Percentiles rank a stretch among this genome's conserved stretches.
These are phyloP conservation scores for Aspergillus nanangensis DNA, from an alignment of 495 filamentous ascomycete species.

Conservation along the genomic window DNA sequence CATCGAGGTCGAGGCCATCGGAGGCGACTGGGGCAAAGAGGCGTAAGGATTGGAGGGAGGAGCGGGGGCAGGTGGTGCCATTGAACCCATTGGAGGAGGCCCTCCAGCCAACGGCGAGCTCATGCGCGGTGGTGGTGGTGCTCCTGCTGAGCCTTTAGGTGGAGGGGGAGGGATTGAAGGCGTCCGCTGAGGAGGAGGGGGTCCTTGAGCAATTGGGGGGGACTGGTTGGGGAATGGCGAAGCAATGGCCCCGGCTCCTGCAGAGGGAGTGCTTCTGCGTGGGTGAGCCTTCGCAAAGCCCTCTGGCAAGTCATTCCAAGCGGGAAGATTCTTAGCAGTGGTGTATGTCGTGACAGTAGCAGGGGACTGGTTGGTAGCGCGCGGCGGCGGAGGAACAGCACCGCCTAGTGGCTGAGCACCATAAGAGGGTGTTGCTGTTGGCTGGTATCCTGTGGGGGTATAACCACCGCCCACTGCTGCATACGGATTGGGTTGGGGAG, in stretches of 20 bases:
- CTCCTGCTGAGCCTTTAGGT: conserved; percentile 41
- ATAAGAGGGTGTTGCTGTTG: conserved; percentile 41
- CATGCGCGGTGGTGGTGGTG: conserved; percentile 50
- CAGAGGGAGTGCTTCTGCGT: conserved; percentile 66
- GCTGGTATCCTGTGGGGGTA: conserved; percentile 43
- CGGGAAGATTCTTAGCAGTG: conserved; percentile 61
- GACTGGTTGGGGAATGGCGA: conserved; percentile 67
- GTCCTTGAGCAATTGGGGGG: conserved; percentile 48
- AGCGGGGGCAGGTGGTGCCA: conserved; percentile 42
- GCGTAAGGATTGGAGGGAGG: conserved; percentile 69
- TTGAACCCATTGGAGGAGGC: conserved; percentile 28
- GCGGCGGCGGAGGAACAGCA: conserved; percentile 54
- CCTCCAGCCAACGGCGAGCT: conserved; percentile 39
- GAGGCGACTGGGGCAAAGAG: conserved; percentile 38
- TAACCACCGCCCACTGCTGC: conserved; percentile 38
- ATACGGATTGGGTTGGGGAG: conserved; percentile 57
- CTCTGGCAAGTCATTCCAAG: conserved; percentile 95
- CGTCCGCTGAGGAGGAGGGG: conserved; percentile 38
- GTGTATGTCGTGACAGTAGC: conserved; percentile 59
- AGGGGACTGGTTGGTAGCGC: conserved; percentile 54
- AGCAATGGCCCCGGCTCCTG: conserved; percentile 49
- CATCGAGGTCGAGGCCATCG: conserved; percentile 30
- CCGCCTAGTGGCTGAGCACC: conserved; percentile 34
- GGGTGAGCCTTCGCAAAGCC: conserved; percentile 69
- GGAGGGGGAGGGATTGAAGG: conserved; percentile 55